phyloP scores from a whole-genome alignment of 192 early-diverging fungal species.

The Haplosporangium gracile region DNA sequence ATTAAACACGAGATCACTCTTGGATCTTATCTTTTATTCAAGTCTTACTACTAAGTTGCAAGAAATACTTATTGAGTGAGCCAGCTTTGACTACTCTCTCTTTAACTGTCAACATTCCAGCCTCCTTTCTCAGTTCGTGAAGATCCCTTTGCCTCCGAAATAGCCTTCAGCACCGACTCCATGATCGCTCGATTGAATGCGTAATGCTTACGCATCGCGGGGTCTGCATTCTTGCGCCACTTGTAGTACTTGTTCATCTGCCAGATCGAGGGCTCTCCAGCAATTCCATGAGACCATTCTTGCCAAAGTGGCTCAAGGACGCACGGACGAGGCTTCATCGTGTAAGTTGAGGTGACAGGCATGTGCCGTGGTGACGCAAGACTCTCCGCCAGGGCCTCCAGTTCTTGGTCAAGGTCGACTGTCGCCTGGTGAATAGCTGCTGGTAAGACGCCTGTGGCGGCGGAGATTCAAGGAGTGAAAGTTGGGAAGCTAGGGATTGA shows the following conservation, averaged over 20 bases:
- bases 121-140: too few relatives aligned
- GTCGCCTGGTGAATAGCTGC: not conserved
- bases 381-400: not conserved
- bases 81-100: too few relatives aligned
- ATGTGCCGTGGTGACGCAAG: constrained; percentile 13
- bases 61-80: too few relatives aligned
- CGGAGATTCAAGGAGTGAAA: not conserved
- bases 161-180: too few relatives aligned
- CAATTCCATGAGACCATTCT: constrained; percentile 34
- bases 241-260: constrained; percentile 24
- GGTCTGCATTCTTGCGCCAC: too few relatives aligned
- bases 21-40: not conserved
- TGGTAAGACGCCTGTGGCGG: not conserved
- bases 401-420: not conserved
- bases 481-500: constrained; percentile 1
- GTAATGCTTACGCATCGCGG: too few relatives aligned
- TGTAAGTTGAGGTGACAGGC: constrained; percentile 2
- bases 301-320: constrained; percentile 19
- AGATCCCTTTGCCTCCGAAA: too few relatives aligned
- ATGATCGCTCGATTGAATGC: too few relatives aligned
- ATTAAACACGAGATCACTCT: too few relatives aligned
- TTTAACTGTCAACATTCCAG: too few relatives aligned
- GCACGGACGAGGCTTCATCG: constrained; percentile 9
- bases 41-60: constrained; percentile 1
- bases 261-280: constrained; percentile 25